A percentile compares a stretch with the other conserved stretches of the same genome.
Conservation (phyloP, 2,329 filamentous ascomycete species). For the Exophiala spinifera region DNA sequence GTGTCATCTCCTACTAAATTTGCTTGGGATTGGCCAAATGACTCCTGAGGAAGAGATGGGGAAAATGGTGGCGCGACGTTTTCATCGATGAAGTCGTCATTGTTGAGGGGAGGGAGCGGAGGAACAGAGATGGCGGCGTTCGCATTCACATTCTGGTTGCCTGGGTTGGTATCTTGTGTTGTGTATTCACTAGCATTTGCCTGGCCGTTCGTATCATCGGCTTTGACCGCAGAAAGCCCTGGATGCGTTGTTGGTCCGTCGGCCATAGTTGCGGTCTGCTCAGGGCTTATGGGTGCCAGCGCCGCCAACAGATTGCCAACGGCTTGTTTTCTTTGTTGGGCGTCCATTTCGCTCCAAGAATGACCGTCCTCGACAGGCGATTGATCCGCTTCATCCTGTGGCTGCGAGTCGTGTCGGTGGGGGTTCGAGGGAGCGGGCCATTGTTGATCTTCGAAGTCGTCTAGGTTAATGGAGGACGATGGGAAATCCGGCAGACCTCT, state of each 20-base stretch:
- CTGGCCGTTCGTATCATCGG: neutral
- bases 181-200: neutral
- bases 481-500: slow-evolving; percentile 29
- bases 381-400: slow-evolving; percentile 15
- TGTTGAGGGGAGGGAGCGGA: slow-evolving; percentile 10
- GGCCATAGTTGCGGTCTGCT: slow-evolving; percentile 11
- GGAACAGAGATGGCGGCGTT: slow-evolving; percentile 12
- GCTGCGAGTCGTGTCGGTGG: slow-evolving; percentile 8
- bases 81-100: slow-evolving; percentile 15
- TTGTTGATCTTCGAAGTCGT: slow-evolving; percentile 15
- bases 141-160: slow-evolving; percentile 2
- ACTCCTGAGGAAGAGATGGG: slow-evolving; percentile 5
- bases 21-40: slow-evolving; percentile 3
- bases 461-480: slow-evolving; percentile 12
- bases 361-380: neutral
- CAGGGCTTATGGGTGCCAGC: slow-evolving; percentile 17
- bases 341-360: slow-evolving; percentile 18
- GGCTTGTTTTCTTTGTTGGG: slow-evolving; percentile 19
- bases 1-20: neutral
- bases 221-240: slow-evolving; percentile 1
- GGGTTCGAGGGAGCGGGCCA: slow-evolving; percentile 24
- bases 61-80: slow-evolving; percentile 4
- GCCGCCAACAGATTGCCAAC: slow-evolving; percentile 25
- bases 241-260: neutral
- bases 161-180: neutral